A percentile compares a stretch with the other conserved stretches of the same genome.
These are phyloP conservation scores for Phyllosticta citrichinensis DNA, from an alignment of 2,329 filamentous ascomycete genomes.

Conservation along the genomic window DNA sequence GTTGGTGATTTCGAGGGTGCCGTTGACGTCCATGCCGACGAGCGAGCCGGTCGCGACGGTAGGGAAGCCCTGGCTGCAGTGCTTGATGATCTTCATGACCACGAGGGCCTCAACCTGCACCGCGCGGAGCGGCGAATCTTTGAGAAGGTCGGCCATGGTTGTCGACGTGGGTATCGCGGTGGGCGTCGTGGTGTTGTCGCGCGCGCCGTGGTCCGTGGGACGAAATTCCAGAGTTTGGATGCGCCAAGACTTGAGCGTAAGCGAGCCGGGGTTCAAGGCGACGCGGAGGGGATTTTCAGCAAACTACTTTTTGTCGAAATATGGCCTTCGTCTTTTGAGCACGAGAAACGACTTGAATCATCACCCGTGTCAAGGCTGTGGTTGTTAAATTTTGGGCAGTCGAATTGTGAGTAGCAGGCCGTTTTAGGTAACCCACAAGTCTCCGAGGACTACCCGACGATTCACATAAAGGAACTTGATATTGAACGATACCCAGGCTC, in stretches of 20 bases:
- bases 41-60: conserved; percentile 82
- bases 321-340: not conserved
- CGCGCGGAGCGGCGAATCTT: conserved; percentile 57
- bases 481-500: not conserved
- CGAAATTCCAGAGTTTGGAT: conserved; percentile 7
- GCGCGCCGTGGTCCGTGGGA: conserved; percentile 10
- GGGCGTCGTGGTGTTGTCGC: conserved; percentile 3
- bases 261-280: not conserved
- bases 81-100: conserved; percentile 97
- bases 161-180: not conserved
- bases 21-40: conserved; percentile 83
- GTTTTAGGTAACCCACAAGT: not conserved
- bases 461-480: not conserved
- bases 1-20: conserved; percentile 83
- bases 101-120: conserved; percentile 94
- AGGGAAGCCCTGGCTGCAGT: conserved; percentile 79
- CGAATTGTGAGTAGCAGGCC: not conserved
- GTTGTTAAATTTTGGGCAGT: not conserved
- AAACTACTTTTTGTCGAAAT: not conserved
- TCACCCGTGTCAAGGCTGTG: not conserved
- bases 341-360: not conserved
- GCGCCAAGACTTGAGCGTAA: not conserved
- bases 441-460: not conserved
- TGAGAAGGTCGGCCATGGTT: conserved; percentile 27
- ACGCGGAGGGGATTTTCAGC: not conserved